These are phyloP conservation scores for Starmera stellimalicola DNA, from an alignment of 1,139 yeast genomes.

Conservation along the genomic window DNA sequence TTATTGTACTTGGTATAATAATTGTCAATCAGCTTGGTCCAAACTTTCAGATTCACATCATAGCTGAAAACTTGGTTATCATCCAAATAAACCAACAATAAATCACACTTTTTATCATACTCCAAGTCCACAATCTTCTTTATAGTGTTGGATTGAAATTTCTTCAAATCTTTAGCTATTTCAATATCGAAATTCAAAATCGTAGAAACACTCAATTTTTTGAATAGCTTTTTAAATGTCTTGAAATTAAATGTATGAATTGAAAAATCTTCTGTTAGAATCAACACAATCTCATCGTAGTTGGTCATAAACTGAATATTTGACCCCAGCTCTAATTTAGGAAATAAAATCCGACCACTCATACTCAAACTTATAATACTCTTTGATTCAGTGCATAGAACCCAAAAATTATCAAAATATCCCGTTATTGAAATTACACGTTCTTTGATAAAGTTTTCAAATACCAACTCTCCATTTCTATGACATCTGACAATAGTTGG, in stretches of 20 bases:
- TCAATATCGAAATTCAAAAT: slow-evolving; percentile 28
- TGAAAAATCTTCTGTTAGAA: slow-evolving; percentile 39
- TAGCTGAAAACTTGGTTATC: slow-evolving; percentile 33
- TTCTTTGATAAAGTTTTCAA: slow-evolving; percentile 41
- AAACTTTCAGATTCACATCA: slow-evolving; percentile 29
- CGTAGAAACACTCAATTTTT: slow-evolving; percentile 42
- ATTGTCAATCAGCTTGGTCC: slow-evolving; percentile 30
- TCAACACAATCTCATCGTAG: slow-evolving; percentile 34
- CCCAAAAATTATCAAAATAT: slow-evolving; percentile 23
- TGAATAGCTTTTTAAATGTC: slow-evolving; percentile 23
- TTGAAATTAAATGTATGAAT: slow-evolving; percentile 41
- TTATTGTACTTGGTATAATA: slow-evolving; percentile 7
- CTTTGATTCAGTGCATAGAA: slow-evolving; percentile 59
- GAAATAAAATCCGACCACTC: slow-evolving; percentile 41
- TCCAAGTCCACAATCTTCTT: slow-evolving; percentile 18
- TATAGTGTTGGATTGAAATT: slow-evolving; percentile 12
- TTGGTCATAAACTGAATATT: slow-evolving; percentile 37
- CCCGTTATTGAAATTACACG: slow-evolving; percentile 31
- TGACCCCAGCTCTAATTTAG: slow-evolving; percentile 48
- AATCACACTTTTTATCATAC: slow-evolving; percentile 24
- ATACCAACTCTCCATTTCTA: slow-evolving; percentile 30
- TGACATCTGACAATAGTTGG: slow-evolving; percentile 40
- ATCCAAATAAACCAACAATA: slow-evolving; percentile 32
- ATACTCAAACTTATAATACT: slow-evolving; percentile 49
- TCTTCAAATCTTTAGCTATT: slow-evolving; percentile 13